Evolutionary conservation across 2,329 filamentous ascomycete species (phyloP), one percentile per base, ranked within the genome.

Genomic region (Aspergillus pseudonomiae): DNA sequence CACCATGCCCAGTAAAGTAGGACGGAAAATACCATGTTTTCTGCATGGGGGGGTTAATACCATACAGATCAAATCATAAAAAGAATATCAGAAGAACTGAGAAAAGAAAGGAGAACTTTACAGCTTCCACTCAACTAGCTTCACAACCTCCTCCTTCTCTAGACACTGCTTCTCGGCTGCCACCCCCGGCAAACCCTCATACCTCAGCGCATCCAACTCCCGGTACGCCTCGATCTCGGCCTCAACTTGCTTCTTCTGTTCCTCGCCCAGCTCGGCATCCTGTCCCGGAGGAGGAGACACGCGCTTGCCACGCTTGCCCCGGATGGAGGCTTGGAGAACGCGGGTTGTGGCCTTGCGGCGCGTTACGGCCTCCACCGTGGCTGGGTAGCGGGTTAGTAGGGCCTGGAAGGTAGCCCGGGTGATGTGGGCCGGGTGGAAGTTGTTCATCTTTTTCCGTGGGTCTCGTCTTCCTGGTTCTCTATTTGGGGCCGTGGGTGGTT

Each of bases 81-180:
- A 60, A 41, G 39, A 57, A 26, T 50, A 10, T 36, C 41, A 5
- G 36, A 50, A 30, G 6, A 32, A 50, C 36, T 34, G 41, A 32
- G 9, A 9, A 32, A 24, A 24, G 24, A 21, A 41, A 43, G 21
- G 28, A 34, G 43, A 24, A 74, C 76, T 70, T 70, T 68, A 82
- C 80, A 79, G 70, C 66, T 82, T 82, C 80, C 80, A 82, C 54
- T 80, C 77, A 67, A 82, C 78, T 57, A 80, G 65, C 56, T 66
- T 70, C 55, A 77, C 68, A 41, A 80, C 53, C 19, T 80, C 75
- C 2, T 76, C 74, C 36, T 77, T 78, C 12, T 68, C 68, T 9
- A 80, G 56, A 60, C 68, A 70, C 7, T 57, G 65, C 39, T 71
- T 59, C 55, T 62, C 61, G 34, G 61, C 64, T 30, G 80, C 28